These are phyloP conservation scores for Brassica rapa DNA, from an alignment of 345 rosid species.

Conservation along the genomic window DNA sequence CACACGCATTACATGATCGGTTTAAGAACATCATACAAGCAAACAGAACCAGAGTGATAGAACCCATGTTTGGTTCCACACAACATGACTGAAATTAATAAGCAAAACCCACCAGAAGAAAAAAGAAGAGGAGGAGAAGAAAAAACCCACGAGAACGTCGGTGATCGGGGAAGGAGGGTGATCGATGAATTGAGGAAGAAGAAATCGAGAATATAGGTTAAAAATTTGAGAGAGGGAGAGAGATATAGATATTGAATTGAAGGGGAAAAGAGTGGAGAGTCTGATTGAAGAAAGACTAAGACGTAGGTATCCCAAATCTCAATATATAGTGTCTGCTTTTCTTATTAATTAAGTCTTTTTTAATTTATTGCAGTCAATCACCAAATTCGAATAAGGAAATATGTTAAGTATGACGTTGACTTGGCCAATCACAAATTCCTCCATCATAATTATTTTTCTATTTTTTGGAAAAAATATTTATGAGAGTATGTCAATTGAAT, in stretches of 20 bases:
- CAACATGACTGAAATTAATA: not conserved
- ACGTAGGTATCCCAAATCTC: not conserved
- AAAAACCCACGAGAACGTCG: not conserved
- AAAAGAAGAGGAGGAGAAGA: not conserved
- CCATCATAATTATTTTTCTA: not conserved
- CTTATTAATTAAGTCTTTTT: not conserved
- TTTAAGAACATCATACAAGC: not conserved
- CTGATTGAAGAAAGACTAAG: not conserved
- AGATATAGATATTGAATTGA: not conserved
- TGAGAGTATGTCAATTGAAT: not conserved
- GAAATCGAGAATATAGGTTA: not conserved
- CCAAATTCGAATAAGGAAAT: not conserved
- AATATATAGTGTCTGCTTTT: not conserved
- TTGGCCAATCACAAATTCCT: not conserved
- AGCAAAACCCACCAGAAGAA: constrained; percentile 7
- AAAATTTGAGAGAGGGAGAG: not conserved
- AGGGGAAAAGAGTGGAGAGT: not conserved
- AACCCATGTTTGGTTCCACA: not conserved
- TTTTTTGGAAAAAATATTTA: not conserved
- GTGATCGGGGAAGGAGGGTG: not conserved
- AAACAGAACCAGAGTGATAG: not conserved
- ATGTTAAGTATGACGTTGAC: not conserved
- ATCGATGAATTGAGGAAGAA: not conserved
- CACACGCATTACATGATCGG: not conserved
- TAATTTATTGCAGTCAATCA: not conserved